Percentiles rank a stretch among this genome's conserved stretches.
Conservation (phyloP, 2,329 filamentous ascomycete genomes). For the Cercospora berteroae region DNA sequence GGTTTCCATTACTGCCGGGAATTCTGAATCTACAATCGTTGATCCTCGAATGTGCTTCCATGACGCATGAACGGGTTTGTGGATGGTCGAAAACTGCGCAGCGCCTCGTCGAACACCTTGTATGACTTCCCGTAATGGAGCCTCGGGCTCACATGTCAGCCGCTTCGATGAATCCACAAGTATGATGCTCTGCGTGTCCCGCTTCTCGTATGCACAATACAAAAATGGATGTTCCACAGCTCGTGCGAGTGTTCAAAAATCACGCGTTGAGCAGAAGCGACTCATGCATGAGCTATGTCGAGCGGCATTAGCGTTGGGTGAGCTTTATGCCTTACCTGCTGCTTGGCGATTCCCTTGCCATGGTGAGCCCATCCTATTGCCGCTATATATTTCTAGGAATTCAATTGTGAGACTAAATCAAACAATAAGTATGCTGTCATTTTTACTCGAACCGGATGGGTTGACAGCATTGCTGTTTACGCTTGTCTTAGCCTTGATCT, state of each 20-base stretch:
- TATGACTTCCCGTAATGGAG: no score
- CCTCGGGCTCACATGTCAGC: not conserved
- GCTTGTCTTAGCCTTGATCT: no score
- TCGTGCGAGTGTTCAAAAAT: not conserved
- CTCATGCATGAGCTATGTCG: not conserved
- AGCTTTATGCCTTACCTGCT: not conserved
- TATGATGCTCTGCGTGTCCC: not conserved
- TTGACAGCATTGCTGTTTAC: no score
- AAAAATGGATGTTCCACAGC: not conserved
- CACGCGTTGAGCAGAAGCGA: not conserved
- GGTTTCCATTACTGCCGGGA: not conserved
- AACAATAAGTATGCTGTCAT: not conserved
- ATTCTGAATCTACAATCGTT: not conserved
- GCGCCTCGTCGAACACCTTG: not conserved
- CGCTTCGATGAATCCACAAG: not conserved
- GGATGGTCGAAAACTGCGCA: not conserved
- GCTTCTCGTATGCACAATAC: not conserved
- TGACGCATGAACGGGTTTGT: not conserved
- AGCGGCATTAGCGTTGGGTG: not conserved
- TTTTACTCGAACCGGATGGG: not conserved
- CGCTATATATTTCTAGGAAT: not conserved
- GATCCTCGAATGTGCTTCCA: not conserved
- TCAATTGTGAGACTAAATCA: not conserved
- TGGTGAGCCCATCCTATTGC: not conserved
- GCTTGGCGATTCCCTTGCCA: not conserved